Conservation (phyloP, 192 early-diverging fungal genomes). For the Mortierella hygrophila region DNA sequence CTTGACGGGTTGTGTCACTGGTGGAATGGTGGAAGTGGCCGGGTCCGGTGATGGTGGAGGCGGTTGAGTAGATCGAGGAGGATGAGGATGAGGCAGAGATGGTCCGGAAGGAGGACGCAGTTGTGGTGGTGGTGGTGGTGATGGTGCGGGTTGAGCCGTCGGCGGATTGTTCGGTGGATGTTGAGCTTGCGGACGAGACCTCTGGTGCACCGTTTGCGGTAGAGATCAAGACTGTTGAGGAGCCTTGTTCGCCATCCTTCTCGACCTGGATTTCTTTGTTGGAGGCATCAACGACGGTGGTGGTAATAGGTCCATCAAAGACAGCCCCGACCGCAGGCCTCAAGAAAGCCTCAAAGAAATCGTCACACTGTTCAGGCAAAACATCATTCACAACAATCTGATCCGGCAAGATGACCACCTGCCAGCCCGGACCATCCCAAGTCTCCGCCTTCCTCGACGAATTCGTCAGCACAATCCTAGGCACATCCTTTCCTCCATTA, state of each 20-base stretch:
- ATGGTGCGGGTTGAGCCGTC: slow-evolving; percentile 1
- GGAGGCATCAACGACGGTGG: background rate
- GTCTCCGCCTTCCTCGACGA: slow-evolving; percentile 39
- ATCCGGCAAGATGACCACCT: slow-evolving; percentile 64
- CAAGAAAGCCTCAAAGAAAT: slow-evolving; percentile 62
- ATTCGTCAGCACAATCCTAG: slow-evolving; percentile 65
- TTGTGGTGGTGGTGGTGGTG: slow-evolving; percentile 25
- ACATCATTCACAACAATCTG: slow-evolving; percentile 68
- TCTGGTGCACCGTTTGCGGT: background rate
- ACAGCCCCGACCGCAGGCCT: slow-evolving; percentile 21
- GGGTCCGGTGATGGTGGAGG: background rate
- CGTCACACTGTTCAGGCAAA: slow-evolving; percentile 47
- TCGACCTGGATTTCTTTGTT: slow-evolving; percentile 4
- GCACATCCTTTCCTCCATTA: slow-evolving; percentile 26
- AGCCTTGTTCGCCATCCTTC: slow-evolving; percentile 14
- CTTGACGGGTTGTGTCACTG: slow-evolving; percentile 1
- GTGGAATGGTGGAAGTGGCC: slow-evolving; percentile 6
- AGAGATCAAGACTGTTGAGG: background rate
- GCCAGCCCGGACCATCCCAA: slow-evolving; percentile 46
- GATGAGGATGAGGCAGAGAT: slow-evolving; percentile 17
- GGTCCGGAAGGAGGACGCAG: background rate
- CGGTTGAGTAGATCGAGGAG: background rate
- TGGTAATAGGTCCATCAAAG: background rate
- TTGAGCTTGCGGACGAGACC: background rate
- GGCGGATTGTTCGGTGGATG: background rate